phyloP scores from a whole-genome alignment of 2,329 filamentous ascomycete genomes.

The Raffaelea deltoideospora region DNA sequence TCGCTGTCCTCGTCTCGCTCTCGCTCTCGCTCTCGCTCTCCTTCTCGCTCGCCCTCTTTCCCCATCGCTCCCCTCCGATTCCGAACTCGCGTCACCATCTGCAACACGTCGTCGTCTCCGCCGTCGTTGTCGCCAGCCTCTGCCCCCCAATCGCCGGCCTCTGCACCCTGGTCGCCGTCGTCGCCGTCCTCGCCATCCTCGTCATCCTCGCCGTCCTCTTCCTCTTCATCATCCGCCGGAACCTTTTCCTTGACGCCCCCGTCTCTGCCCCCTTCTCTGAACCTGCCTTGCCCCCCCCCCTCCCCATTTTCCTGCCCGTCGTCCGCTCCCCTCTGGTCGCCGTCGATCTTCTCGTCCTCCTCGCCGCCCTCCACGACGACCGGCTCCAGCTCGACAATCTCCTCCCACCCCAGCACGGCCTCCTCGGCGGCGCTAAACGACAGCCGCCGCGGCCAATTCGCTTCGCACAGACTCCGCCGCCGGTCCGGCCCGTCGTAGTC shows the following conservation, averaged over 20 bases:
- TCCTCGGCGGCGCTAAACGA: slow-evolving; percentile 66
- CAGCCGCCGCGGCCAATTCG: slow-evolving; percentile 51
- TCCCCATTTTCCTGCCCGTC: no score
- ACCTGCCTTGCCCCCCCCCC: no score
- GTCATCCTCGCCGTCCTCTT: neutral
- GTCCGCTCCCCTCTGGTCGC: no score
- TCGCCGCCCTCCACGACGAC: slow-evolving; percentile 4
- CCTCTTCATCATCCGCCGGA: neutral
- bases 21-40: neutral
- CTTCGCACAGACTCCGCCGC: neutral
- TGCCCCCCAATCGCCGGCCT: no score
- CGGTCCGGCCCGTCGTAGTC: neutral
- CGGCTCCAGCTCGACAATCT: slow-evolving; percentile 27
- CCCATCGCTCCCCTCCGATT: no score
- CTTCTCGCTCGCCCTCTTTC: no score
- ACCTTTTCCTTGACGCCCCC: no score
- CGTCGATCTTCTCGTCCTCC: no score
- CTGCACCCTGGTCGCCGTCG: slow-evolving; percentile 6
- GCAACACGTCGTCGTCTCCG: neutral
- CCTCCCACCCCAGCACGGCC: slow-evolving; percentile 53
- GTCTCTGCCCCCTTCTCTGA: no score
- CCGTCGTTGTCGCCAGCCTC: no score
- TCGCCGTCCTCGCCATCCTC: slow-evolving; percentile 15
- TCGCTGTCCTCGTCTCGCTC: no score
- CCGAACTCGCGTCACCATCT: no score